Percentiles rank a stretch among this genome's conserved stretches.
These are phyloP conservation scores for Claviceps capensis DNA, from an alignment of 2,329 filamentous ascomycete genomes.

Conservation along the genomic window DNA sequence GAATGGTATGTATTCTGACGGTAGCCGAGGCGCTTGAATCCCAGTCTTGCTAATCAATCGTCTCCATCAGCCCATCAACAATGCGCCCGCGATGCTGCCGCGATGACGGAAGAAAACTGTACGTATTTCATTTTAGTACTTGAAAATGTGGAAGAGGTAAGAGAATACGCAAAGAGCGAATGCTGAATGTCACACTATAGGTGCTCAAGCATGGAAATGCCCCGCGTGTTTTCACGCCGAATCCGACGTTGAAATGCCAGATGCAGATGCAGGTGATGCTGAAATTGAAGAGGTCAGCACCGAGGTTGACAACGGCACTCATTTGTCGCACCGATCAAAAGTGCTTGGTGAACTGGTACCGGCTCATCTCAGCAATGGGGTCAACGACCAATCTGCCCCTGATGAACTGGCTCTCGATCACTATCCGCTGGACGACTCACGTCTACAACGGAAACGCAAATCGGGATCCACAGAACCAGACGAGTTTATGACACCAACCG, in stretches of 20 bases:
- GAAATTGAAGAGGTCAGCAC: constrained; percentile 14
- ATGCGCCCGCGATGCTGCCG: constrained; percentile 60
- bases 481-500: constrained; percentile 33
- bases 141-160: not conserved
- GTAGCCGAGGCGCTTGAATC: constrained; percentile 8
- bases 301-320: constrained; percentile 13
- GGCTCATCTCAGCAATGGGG: constrained; percentile 26
- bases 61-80: constrained; percentile 65
- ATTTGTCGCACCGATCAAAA: constrained; percentile 14
- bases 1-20: constrained; percentile 51
- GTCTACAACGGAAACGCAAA: constrained; percentile 72
- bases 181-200: constrained; percentile 19
- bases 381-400: constrained; percentile 51
- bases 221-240: constrained; percentile 30
- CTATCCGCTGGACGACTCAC: constrained; percentile 61
- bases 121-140: constrained; percentile 4
- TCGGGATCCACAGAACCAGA: constrained; percentile 56
- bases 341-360: constrained; percentile 26
- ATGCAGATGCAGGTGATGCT: constrained; percentile 15
- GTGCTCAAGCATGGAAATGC: constrained; percentile 34
- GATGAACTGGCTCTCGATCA: constrained; percentile 58
- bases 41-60: constrained; percentile 20
- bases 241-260: constrained; percentile 9
- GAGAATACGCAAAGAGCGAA: not conserved
- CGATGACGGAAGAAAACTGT: constrained; percentile 22